Evolutionary conservation across 768 basidiomycete genomes (phyloP).

Genomic region (Suillus cothurnatus): DNA sequence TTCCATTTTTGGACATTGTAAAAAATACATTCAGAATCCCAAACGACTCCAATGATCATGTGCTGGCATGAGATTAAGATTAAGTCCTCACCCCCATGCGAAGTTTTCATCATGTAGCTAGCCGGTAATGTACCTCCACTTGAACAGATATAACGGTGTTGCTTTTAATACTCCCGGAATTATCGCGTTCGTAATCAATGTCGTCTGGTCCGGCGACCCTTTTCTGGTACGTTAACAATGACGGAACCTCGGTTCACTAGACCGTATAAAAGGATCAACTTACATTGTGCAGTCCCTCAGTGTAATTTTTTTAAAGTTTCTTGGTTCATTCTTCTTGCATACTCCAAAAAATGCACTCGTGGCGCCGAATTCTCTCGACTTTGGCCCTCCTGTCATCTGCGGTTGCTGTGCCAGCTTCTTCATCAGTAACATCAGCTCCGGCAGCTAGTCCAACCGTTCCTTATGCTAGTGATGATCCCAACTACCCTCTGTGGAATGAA

Average conservation of each 20-base stretch:
- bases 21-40: neutral
- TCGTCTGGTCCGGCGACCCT: slow-evolving; percentile 9
- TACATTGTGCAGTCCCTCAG: neutral
- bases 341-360: slow-evolving; percentile 27
- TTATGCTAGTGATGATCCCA: slow-evolving; percentile 48
- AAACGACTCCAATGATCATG: neutral
- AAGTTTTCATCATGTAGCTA: neutral
- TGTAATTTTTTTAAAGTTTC: slow-evolving; percentile 24
- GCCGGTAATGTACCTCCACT: neutral
- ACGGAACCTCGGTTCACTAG: slow-evolving; percentile 11
- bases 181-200: slow-evolving; percentile 9
- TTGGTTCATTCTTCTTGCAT: slow-evolving; percentile 12
- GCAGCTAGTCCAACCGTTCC: slow-evolving; percentile 45
- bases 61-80: too few relatives aligned
- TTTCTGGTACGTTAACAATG: slow-evolving; percentile 10
- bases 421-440: slow-evolving; percentile 30
- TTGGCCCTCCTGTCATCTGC: slow-evolving; percentile 23
- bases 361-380: slow-evolving; percentile 29
- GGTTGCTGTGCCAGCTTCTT: slow-evolving; percentile 21
- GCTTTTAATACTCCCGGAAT: neutral
- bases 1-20: neutral
- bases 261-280: slow-evolving; percentile 26
- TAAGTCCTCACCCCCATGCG: neutral
- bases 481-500: slow-evolving; percentile 43
- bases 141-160: neutral